Evolutionary conservation across 495 filamentous ascomycete species (phyloP).

Genomic region (Tuber melanosporum): DNA sequence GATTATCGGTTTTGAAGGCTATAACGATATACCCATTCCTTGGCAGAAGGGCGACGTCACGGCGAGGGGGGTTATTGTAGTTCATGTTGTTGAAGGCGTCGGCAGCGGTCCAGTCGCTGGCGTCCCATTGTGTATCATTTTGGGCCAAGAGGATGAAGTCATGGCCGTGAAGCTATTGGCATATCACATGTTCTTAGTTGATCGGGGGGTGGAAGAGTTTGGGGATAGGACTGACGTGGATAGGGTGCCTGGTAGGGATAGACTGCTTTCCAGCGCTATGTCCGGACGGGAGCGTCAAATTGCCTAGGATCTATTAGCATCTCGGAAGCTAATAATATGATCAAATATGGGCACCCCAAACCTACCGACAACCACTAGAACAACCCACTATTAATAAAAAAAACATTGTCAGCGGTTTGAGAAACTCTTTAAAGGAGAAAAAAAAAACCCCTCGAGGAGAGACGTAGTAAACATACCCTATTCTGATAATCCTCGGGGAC

Average conservation of each 20-base stretch:
- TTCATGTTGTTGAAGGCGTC: constrained; percentile 3
- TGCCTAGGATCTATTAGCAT: constrained; percentile 31
- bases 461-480: background rate
- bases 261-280: constrained; percentile 46
- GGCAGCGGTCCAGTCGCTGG: constrained; percentile 41
- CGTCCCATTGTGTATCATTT: constrained; percentile 39
- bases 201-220: background rate
- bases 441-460: background rate
- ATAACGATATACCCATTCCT: constrained; percentile 49
- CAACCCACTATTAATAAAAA: background rate
- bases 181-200: background rate
- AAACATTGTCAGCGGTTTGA: background rate
- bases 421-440: background rate
- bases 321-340: constrained; percentile 26
- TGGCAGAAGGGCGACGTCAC: constrained; percentile 56
- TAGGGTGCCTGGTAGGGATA: constrained; percentile 23
- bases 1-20: constrained; percentile 55
- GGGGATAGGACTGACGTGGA: constrained; percentile 18
- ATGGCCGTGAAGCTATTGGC: constrained; percentile 54
- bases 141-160: constrained; percentile 55
- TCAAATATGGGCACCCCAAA: constrained; percentile 43
- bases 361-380: constrained; percentile 25
- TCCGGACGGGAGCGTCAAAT: constrained; percentile 46
- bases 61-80: constrained; percentile 49
- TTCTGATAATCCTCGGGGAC: background rate